phyloP scores from a whole-genome alignment of 768 basidiomycete genomes.

The Imleria badia region DNA sequence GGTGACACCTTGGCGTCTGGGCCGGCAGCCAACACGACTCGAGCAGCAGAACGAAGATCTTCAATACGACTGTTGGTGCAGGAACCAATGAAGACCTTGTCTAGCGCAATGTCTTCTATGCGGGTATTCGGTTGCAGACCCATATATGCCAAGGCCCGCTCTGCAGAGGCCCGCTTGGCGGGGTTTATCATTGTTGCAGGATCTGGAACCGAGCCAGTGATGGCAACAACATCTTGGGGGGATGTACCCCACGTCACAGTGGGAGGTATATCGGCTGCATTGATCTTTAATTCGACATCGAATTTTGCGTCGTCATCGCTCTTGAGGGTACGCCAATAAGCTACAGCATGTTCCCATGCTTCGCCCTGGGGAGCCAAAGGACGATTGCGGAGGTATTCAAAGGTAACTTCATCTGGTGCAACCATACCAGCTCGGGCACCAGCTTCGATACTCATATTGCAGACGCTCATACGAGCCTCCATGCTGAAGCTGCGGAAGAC shows the following conservation, averaged over 20 bases:
- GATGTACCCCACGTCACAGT: slow-evolving; percentile 94
- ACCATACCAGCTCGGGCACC: slow-evolving; percentile 94
- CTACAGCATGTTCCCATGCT: slow-evolving; percentile 80
- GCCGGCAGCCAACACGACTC: slow-evolving; percentile 72
- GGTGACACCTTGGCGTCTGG: slow-evolving; percentile 71
- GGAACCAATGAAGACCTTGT: slow-evolving; percentile 93
- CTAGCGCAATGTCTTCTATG: slow-evolving; percentile 76
- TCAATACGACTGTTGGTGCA: slow-evolving; percentile 95
- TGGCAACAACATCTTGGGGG: slow-evolving; percentile 83
- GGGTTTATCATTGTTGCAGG: slow-evolving; percentile 65
- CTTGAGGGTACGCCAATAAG: slow-evolving; percentile 82
- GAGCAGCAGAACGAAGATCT: slow-evolving; percentile 82
- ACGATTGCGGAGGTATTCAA: slow-evolving; percentile 76
- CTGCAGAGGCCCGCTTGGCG: slow-evolving; percentile 64
- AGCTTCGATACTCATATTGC: slow-evolving; percentile 96
- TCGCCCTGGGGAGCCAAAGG: slow-evolving; percentile 83
- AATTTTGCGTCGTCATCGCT: slow-evolving; percentile 83
- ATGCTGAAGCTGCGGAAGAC: slow-evolving; percentile 83
- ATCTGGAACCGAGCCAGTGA: slow-evolving; percentile 79
- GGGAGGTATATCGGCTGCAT: slow-evolving; percentile 83
- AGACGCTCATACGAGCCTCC: slow-evolving; percentile 89
- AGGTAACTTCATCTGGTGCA: slow-evolving; percentile 85
- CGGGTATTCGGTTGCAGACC: slow-evolving; percentile 73
- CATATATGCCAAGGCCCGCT: slow-evolving; percentile 84
- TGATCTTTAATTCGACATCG: slow-evolving; percentile 77